Evolutionary conservation across 2,329 filamentous ascomycete genomes (phyloP), one percentile per base, ranked within the genome.

Genomic region (Cordyceps militaris): DNA sequence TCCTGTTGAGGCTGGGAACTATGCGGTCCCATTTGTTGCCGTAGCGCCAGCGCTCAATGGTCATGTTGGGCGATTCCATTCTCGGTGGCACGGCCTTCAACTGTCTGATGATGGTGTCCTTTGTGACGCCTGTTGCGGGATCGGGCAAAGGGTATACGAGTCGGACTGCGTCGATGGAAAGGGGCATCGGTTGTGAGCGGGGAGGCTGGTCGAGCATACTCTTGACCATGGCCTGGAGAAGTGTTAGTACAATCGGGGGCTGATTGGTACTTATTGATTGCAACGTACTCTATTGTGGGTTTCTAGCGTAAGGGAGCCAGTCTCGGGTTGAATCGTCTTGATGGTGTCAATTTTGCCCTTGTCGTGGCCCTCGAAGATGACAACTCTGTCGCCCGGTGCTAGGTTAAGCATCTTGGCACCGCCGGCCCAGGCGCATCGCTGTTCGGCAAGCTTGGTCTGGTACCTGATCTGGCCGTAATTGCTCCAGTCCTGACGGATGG

Each of bases 291-390:
- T 76, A 67, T 87, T 85, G 60, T 85, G 64, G 24, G 79, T 82
- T 61, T 83, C 77, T 44, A 92, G 73, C n/a, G 73, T 77, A 47
- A 90, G 75, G 61, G 80, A 79, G 60, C 83, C 85, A 47, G 73
- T 75, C 11, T 79, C 71, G 4, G 67, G 61, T 62, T 83, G 74
- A 47, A 95, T 75, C 1, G 75, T 70, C 60, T 70, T 71, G 46
- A 97, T 82, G n/a, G 76, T 75, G 52, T 89, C 89, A 72, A 99
- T 94, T 75, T 87, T 89, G 66, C 91, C 91, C 75, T 86, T 88
- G 66, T 94, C 88, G 36, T 80, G 81, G 9, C 93, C 92, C 60
- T 87, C 83, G 56, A 91, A 74, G 59, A 97, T 75, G 55, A 93
- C 89, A 32, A 97, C 91, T 60, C 94, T 73, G 7, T 75, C 72